phyloP scores from a whole-genome alignment of 352 stramenopile species.

The Globisporangium camurandrum region DNA sequence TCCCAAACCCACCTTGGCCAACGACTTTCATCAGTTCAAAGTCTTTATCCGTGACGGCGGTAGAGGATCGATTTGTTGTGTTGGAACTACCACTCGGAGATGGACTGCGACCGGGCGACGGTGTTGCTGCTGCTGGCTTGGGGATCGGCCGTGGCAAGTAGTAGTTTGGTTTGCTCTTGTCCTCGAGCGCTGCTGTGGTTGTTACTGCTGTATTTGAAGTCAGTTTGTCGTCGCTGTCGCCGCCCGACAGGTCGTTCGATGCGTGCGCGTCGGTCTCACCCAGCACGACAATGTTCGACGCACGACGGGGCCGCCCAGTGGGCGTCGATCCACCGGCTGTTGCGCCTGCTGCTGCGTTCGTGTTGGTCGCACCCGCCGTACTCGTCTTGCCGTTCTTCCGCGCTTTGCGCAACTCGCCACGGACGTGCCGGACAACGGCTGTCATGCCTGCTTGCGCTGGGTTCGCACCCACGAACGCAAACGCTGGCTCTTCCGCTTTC shows the following conservation, averaged over 20 bases:
- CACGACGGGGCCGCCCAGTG: constrained; percentile 24
- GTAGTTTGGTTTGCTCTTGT: constrained; percentile 63
- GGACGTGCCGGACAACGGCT: constrained; percentile 75
- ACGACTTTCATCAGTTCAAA: constrained; percentile 98
- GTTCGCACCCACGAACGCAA: constrained; percentile 77
- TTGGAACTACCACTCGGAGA: constrained; percentile 12
- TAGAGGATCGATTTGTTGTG: constrained; percentile 8
- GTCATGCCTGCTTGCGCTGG: constrained; percentile 78
- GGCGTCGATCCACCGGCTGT: not conserved
- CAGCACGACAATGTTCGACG: constrained; percentile 85
- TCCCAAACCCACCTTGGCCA: constrained; percentile 95
- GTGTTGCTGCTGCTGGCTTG: constrained; percentile 31
- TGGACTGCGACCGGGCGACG: no score
- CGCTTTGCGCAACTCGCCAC: constrained; percentile 48
- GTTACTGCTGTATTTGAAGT: constrained; percentile 4
- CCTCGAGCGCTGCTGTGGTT: constrained; percentile 11
- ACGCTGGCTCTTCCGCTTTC: constrained; percentile 73
- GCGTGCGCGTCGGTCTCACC: constrained; percentile 75
- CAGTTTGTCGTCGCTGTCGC: constrained; percentile 41
- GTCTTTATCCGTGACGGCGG: constrained; percentile 74
- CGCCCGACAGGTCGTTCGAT: constrained; percentile 63
- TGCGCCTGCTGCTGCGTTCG: not conserved
- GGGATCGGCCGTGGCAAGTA: constrained; percentile 71
- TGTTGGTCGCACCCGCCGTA: constrained; percentile 2
- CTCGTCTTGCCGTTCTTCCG: constrained; percentile 15